Evolutionary conservation across 768 basidiomycete species (phyloP).

Genomic region (Imleria badia): DNA sequence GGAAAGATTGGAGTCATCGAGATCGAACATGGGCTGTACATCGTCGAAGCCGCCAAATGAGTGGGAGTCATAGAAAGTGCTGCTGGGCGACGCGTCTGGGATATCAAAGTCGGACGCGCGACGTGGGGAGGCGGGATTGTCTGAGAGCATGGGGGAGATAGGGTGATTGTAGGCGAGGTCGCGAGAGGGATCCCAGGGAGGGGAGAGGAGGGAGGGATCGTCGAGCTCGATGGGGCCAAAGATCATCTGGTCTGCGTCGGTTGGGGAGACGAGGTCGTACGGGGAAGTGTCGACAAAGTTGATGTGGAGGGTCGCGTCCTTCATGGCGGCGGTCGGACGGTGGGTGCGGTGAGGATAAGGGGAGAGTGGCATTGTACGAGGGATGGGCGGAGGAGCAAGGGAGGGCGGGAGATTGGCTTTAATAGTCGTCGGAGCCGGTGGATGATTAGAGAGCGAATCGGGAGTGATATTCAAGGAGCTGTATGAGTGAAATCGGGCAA

Average conservation of each 20-base stretch:
- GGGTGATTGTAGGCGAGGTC: slow-evolving; percentile 38
- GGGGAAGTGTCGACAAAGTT: slow-evolving; percentile 45
- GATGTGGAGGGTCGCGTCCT: slow-evolving; percentile 24
- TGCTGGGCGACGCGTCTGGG: slow-evolving; percentile 39
- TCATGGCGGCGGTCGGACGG: slow-evolving; percentile 22
- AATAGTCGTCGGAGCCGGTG: slow-evolving; percentile 39
- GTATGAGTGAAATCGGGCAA: slow-evolving; percentile 26
- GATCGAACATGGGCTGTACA: slow-evolving; percentile 39
- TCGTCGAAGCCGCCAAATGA: slow-evolving; percentile 33
- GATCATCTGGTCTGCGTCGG: slow-evolving; percentile 35
- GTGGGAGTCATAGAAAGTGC: slow-evolving; percentile 35
- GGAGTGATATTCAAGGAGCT: slow-evolving; percentile 26
- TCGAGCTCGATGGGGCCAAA: slow-evolving; percentile 37
- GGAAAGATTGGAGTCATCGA: slow-evolving; percentile 42
- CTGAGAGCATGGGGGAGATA: slow-evolving; percentile 41
- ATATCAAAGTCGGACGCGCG: slow-evolving; percentile 42
- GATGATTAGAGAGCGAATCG: slow-evolving; percentile 26
- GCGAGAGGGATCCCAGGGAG: slow-evolving; percentile 28
- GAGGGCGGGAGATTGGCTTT: slow-evolving; percentile 27
- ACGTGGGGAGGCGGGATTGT: slow-evolving; percentile 40
- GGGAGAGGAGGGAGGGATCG: slow-evolving; percentile 28
- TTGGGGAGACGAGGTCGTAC: slow-evolving; percentile 37
- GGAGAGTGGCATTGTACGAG: slow-evolving; percentile 42
- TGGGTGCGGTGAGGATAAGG: slow-evolving; percentile 37
- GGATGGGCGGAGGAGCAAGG: slow-evolving; percentile 28